Evolutionary conservation across 768 basidiomycete species (phyloP), one percentile per base, ranked within the genome.

Genomic region (Leucocoprinus sp.): DNA sequence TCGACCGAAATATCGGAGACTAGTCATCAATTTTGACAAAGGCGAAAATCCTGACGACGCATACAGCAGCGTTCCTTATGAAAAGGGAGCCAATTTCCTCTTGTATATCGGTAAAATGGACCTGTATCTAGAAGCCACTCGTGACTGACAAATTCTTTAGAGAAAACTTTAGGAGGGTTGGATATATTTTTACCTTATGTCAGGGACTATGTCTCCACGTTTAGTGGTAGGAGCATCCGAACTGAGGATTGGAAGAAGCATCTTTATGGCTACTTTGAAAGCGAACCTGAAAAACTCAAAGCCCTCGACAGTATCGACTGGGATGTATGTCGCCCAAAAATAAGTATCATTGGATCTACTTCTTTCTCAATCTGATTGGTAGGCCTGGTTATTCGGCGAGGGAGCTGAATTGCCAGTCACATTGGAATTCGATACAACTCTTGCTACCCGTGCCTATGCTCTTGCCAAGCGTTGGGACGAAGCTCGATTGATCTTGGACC

Each of bases 81-180:
- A 87, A 60, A 88, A 93, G 63, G 93, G 93, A 19, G 74, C 88
- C 5, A 95, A 92, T 59, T 80, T 98, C 54, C 67, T 98, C 12
- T 74, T 93, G 14, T 74, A 88, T 58, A 72, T 97, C 17, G 93
- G 86, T 86, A 44, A 44, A 71, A 54, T 21, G 5, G 42, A 11
- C 4, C 35, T 17, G 37, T 7, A 17, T 34, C 24, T 7, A 8
- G 12, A 28, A n/a, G 17, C 5, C 12, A 36, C 6, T 26, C 38
- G 9, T 12, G 27, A 26, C 42, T 40, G 33, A 40, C 9, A 33
- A 8, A 5, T n/a, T 19, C 17, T 31, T 6, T 52, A 81, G 85
- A 92, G 60, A 67, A 74, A 26, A 80, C 71, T 5, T 66, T 93
- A 0, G 89, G 89, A n/a, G 89, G 89, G 2, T 65, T 90, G 43